Evolutionary conservation across 1,139 yeast species (phyloP), one percentile per base, ranked within the genome.

Genomic region (Groenewaldozyma sp.): DNA sequence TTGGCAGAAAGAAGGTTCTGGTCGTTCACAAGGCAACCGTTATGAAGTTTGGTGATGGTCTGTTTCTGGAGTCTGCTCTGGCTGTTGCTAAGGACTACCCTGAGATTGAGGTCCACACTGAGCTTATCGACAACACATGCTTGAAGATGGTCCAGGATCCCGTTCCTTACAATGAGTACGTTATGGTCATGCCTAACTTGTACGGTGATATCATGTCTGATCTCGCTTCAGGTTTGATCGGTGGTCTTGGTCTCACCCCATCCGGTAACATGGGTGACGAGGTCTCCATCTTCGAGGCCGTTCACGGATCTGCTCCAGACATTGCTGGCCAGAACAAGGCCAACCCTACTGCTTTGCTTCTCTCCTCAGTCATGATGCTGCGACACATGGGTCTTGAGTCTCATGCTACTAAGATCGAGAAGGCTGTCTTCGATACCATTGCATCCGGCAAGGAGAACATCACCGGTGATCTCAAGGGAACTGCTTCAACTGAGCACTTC

Each of bases 251-350:
- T 68, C 78, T 91, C 65, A 91, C 97, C 50, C 97, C 98, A 54
- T 86, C 95, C 47, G 98, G 95, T 66, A 91, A 91, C 77, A 87
- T 91, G 87, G 98, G 98, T 72, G 86, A 86, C 74, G 81, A 82
- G 64, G 95, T 88, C 50, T 84, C 95, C 46, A 88, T 91, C 63
- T 91, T 91, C 65, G 98, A 91, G 75, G 97, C 98, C 53, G 98
- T 91, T 60, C 97, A 91, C 67, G 97, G 98, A 64, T 84, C 96
- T 45, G 97, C 96, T 50, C 97, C 96, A 53, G 97, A 88, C 65
- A 88, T 88, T 60, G 95, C 96, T 49, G 96, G 96, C 61, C 86
- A 88, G 75, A 93, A 94, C 62, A 77, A 83, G 64, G 98, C 98
- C 51, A 91, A 91, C 78, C 98, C 98, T 70, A 91, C 97, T 49